Evolutionary conservation across 495 filamentous ascomycete genomes (phyloP), one percentile per base, ranked within the genome.

Genomic region (Penicilliopsis zonata): DNA sequence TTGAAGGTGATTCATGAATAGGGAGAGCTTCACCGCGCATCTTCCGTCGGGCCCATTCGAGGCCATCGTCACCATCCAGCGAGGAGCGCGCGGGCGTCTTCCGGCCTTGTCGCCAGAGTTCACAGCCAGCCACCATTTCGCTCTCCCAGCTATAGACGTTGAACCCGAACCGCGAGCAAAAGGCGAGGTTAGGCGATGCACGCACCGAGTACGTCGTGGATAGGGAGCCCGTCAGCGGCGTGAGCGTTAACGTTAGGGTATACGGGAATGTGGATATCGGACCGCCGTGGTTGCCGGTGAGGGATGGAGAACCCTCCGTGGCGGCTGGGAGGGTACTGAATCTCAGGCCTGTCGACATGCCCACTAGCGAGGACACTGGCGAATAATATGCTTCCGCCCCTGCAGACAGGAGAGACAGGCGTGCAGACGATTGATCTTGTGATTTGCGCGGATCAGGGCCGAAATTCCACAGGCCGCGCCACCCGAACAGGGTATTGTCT

Each of bases 101-200:
- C 53, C 53, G 71, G 53, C 55, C 69, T 28, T 57, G 57, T 32
- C 72, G 66, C 88, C 92, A 98, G 18, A 95, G 60, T 53, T 98
- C 92, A 51, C 78, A 81, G 9, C 92, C 90, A 6, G 94, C 65
- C 24, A 80, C 78, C 63, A 94, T 71, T 22, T 92, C 86, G 49
- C 84, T 93, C 60, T 96, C 90, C 61, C 94, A 98, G 46, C 82
- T 92, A 59, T 94, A 95, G 31, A 94, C 85, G 49, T 98, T 98
- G 53, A 96, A 98, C 41, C 90, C 85, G 59, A 96, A 88, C 24
- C 79, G 74, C 18, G 84, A 86, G 36, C 86, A 88, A 28, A 98
- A 72, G 1, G 85, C 77, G 31, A 90, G 71, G 36, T 85, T 74
- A 9, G 69, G 74, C 13, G 81, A 80, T 4, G 88, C 90, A 42